A percentile compares a stretch with the other conserved stretches of the same genome.
phyloP scores from a whole-genome alignment of 345 rosid genomes.

The Aurinia saxatilis region DNA sequence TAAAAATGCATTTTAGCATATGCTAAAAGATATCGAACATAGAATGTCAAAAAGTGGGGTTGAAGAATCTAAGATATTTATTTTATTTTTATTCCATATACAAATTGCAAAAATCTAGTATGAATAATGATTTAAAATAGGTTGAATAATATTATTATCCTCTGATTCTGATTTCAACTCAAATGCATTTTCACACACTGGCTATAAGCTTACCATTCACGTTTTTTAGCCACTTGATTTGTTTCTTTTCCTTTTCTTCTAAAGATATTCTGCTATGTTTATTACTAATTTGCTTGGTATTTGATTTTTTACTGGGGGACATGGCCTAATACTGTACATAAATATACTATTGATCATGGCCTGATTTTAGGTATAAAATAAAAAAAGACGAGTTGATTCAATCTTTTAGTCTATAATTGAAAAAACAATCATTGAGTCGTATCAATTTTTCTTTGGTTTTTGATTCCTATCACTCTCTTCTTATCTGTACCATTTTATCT shows the following conservation, averaged over 20 bases:
- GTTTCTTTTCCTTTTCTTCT: background rate
- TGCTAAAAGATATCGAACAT: conserved; percentile 3
- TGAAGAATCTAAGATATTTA: conserved; percentile 5
- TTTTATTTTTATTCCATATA: conserved; percentile 21
- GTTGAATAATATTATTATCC: conserved; percentile 7
- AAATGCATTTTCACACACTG: conserved; percentile 1
- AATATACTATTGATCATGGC: too few species aligned
- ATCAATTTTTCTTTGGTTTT: background rate
- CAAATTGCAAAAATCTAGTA: conserved; percentile 2
- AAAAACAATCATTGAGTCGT: background rate
- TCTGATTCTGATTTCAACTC: background rate
- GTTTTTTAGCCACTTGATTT: background rate
- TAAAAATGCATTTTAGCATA: background rate
- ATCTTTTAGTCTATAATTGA: background rate
- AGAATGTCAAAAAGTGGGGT: conserved; percentile 1
- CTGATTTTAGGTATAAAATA: background rate
- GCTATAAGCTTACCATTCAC: conserved; percentile 18
- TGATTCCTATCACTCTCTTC: background rate
- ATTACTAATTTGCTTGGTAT: background rate
- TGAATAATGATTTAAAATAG: background rate
- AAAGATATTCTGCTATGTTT: background rate
- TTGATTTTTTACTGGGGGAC: background rate
- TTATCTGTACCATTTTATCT: background rate
- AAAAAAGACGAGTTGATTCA: background rate
- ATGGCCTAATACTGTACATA: background rate